A percentile compares a stretch with the other conserved stretches of the same genome.
Evolutionary conservation across 352 stramenopile species (phyloP).

Genomic region (Phytophthora tentaculata): DNA sequence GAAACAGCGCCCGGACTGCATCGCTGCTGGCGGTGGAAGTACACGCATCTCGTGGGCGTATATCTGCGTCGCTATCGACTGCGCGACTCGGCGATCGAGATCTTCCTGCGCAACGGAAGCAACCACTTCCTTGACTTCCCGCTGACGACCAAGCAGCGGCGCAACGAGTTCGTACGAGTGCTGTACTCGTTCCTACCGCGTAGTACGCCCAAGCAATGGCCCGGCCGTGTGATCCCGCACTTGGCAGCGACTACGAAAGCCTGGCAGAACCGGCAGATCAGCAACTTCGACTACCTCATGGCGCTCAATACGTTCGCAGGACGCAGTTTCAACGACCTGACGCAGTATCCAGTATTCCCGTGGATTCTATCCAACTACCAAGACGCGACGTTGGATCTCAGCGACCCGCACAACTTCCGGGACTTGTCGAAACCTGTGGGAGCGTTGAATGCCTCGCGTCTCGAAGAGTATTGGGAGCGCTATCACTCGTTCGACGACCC

Average conservation of each 20-base stretch:
- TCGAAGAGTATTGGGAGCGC: slow-evolving; percentile 95
- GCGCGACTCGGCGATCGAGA: slow-evolving; percentile 81
- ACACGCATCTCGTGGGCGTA: slow-evolving; percentile 73
- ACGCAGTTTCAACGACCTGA: slow-evolving; percentile 92
- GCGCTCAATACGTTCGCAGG: slow-evolving; percentile 92
- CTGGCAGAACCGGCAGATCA: slow-evolving; percentile 82
- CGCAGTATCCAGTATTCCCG: slow-evolving; percentile 97
- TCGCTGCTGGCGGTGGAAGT: slow-evolving; percentile 84
- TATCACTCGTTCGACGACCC: slow-evolving; percentile 94
- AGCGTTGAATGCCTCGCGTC: slow-evolving; percentile 93
- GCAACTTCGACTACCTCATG: slow-evolving; percentile 98
- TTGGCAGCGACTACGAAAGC: slow-evolving; percentile 69
- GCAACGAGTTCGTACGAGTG: slow-evolving; percentile 75
- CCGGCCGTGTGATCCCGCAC: slow-evolving; percentile 55
- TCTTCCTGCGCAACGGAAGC: slow-evolving; percentile 82
- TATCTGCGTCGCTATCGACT: slow-evolving; percentile 86
- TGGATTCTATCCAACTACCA: slow-evolving; percentile 90
- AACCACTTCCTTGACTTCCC: slow-evolving; percentile 88
- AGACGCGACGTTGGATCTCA: slow-evolving; percentile 71
- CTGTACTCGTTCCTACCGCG: slow-evolving; percentile 82
- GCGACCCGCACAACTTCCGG: slow-evolving; percentile 93
- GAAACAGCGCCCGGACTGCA: slow-evolving; percentile 74
- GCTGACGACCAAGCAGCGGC: slow-evolving; percentile 67
- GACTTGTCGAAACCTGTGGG: slow-evolving; percentile 98
- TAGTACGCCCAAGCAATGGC: slow-evolving; percentile 79